A percentile compares a stretch with the other conserved stretches of the same genome.
phyloP scores from a whole-genome alignment of 257 asterid genomes.

The Ocimum tenuiflorum region DNA sequence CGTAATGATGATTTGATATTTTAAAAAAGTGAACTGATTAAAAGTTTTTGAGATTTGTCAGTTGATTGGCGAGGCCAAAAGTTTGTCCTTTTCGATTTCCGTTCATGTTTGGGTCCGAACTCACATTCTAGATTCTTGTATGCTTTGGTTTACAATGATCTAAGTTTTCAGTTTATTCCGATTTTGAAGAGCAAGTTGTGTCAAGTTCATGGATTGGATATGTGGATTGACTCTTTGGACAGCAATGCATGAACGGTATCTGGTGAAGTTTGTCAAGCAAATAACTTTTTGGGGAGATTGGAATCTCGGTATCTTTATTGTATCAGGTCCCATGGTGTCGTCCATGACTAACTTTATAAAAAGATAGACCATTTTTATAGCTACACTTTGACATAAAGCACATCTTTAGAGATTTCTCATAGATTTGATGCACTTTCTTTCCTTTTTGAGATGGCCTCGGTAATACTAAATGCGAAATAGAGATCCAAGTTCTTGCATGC shows the following conservation, averaged over 20 bases:
- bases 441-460: no score
- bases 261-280: not conserved
- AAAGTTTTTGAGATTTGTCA: not conserved
- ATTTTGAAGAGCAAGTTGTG: not conserved
- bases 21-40: not conserved
- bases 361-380: not conserved
- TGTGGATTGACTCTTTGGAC: not conserved
- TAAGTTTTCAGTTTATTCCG: not conserved
- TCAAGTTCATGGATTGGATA: not conserved
- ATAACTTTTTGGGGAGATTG: not conserved
- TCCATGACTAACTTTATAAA: not conserved
- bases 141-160: not conserved
- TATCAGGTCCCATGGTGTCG: not conserved
- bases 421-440: not conserved
- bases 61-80: not conserved
- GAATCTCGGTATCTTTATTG: not conserved
- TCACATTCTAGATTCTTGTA: not conserved
- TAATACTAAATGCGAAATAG: not conserved
- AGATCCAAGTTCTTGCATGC: not conserved
- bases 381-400: not conserved
- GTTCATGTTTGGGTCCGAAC: not conserved
- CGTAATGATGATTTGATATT: not conserved
- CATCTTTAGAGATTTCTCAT: not conserved
- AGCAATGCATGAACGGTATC: not conserved
- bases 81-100: not conserved